Conservation (phyloP, 2,329 filamentous ascomycete species). For the Penicillium sclerotiorum region DNA sequence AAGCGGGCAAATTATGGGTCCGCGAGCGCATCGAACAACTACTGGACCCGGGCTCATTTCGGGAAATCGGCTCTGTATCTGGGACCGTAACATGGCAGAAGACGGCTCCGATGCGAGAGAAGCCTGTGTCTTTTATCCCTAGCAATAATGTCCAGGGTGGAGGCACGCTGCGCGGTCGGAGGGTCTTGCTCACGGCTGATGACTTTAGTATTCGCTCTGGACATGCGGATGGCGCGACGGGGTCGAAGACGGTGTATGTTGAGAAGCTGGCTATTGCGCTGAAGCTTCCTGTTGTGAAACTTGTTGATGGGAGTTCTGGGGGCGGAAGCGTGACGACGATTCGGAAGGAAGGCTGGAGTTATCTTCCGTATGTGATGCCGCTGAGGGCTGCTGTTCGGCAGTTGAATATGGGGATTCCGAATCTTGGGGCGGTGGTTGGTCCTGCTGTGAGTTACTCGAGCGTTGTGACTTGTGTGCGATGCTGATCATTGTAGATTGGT, state of each 20-base stretch:
- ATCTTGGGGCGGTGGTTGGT: constrained; percentile 64
- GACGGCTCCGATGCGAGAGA: constrained; percentile 38
- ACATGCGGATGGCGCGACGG: constrained; percentile 63
- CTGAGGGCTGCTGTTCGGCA: constrained; percentile 59
- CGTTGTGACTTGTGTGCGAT: background rate
- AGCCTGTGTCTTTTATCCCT: constrained; percentile 55
- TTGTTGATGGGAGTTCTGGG: constrained; percentile 66
- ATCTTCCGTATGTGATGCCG: constrained; percentile 60
- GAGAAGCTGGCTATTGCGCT: constrained; percentile 63
- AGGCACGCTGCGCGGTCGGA: constrained; percentile 55
- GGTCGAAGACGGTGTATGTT: constrained; percentile 62
- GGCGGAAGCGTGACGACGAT: constrained; percentile 66
- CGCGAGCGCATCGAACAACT: constrained; percentile 62
- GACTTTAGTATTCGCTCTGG: constrained; percentile 66
- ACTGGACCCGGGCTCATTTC: constrained; percentile 59
- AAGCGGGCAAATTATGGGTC: constrained; percentile 67
- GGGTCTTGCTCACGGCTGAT: constrained; percentile 64
- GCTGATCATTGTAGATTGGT: constrained; percentile 50
- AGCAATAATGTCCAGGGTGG: constrained; percentile 66
- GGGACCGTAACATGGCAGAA: constrained; percentile 63
- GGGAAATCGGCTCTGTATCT: constrained; percentile 62
- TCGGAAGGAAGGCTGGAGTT: constrained; percentile 57
- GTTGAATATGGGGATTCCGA: constrained; percentile 65
- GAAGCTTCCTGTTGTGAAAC: constrained; percentile 63
- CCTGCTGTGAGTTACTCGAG: constrained; percentile 49